Conservation (phyloP, 805 yeast genomes). For the Myxozyma melibiosi region DNA sequence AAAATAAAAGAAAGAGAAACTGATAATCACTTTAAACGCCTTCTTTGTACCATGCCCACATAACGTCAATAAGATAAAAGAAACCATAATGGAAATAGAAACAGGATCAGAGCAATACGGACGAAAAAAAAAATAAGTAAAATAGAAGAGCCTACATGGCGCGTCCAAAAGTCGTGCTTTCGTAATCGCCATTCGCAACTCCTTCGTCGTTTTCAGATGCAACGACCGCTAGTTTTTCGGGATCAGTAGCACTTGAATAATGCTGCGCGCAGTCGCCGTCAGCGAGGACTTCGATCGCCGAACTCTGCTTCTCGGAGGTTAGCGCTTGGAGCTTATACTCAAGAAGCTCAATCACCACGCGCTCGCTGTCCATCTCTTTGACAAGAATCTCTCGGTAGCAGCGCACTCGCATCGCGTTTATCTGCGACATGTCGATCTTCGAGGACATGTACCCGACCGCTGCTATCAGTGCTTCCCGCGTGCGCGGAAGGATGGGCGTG, state of each 20-base stretch:
- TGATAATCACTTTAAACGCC: no score
- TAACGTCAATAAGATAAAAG: no score
- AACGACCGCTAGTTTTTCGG: not conserved
- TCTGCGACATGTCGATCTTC: constrained; percentile 59
- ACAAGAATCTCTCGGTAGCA: constrained; percentile 47
- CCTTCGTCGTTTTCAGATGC: not conserved
- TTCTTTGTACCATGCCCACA: no score
- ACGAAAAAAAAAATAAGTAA: no score
- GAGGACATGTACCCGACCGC: constrained; percentile 54
- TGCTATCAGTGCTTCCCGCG: constrained; percentile 52
- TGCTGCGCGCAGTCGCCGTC: no score
- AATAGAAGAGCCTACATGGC: no score
- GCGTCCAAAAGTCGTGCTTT: no score
- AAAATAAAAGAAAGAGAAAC: no score
- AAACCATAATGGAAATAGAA: no score
- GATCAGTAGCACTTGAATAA: not conserved
- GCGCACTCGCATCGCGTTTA: constrained; percentile 52
- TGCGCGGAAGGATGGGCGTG: constrained; percentile 58
- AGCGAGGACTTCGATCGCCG: not conserved
- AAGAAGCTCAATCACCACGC: constrained; percentile 6
- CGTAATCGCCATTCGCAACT: not conserved
- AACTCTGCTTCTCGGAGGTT: not conserved
- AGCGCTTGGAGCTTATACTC: not conserved
- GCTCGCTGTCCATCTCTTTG: constrained; percentile 36
- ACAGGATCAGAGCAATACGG: no score